Evolutionary conservation across 805 yeast genomes (phyloP).

Genomic region (Yarrowia hollandica): DNA sequence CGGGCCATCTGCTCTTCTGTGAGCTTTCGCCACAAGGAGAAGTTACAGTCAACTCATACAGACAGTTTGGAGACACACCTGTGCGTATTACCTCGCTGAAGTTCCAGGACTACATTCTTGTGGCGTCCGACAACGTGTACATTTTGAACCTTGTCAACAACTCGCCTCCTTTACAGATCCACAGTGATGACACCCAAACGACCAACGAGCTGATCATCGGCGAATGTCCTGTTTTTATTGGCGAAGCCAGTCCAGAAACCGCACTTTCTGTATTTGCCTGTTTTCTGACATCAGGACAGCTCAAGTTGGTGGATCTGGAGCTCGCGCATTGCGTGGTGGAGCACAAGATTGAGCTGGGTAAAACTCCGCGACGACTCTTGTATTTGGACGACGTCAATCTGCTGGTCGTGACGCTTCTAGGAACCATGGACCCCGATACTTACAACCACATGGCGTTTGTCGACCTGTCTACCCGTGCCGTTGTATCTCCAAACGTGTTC

Average conservation of each 20-base stretch:
- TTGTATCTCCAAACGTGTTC: conserved; percentile 17
- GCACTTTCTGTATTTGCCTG: conserved; percentile 3
- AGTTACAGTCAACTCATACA: conserved; percentile 2
- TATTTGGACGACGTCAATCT: conserved; percentile 1
- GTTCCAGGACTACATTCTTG: conserved; percentile 13
- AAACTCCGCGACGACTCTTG: conserved; percentile 11
- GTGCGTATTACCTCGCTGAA: not conserved
- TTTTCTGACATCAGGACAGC: conserved; percentile 1
- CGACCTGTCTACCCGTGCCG: not conserved
- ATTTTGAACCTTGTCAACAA: not conserved
- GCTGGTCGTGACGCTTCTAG: not conserved
- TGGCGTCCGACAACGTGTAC: conserved; percentile 1
- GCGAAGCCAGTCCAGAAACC: conserved; percentile 7
- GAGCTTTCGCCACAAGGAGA: not conserved
- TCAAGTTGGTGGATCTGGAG: conserved; percentile 7
- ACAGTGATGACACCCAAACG: not conserved
- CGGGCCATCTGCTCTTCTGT: conserved; percentile 7
- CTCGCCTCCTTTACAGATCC: not conserved
- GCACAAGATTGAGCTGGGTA: not conserved
- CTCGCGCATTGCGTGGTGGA: not conserved
- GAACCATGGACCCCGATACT: not conserved
- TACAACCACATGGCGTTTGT: conserved; percentile 6
- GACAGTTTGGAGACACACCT: conserved; percentile 16
- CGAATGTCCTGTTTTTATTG: conserved; percentile 16
- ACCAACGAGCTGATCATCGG: not conserved